These are phyloP conservation scores for Rhodamnia rubescens DNA, from an alignment of 345 rosid species.

Conservation along the genomic window DNA sequence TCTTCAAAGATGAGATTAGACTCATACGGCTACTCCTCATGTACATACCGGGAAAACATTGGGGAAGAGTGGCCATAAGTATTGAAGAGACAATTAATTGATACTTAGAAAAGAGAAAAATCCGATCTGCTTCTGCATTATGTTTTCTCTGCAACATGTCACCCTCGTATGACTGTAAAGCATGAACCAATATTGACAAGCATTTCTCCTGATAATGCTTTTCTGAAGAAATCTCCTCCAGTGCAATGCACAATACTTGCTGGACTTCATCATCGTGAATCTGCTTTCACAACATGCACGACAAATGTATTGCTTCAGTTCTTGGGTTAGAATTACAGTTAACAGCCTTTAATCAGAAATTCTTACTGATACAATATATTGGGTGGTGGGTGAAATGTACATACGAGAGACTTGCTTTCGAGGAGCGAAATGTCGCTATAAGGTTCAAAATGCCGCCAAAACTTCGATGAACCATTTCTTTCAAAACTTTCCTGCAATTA, in stretches of 20 bases:
- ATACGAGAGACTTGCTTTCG: slow-evolving; percentile 22
- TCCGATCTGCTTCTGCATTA: slow-evolving; percentile 28
- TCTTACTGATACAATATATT: background rate
- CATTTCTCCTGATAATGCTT: slow-evolving; percentile 72
- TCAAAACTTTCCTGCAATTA: slow-evolving; percentile 56
- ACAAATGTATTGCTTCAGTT: background rate
- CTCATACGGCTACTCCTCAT: background rate
- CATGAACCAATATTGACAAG: slow-evolving; percentile 41
- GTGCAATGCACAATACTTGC: slow-evolving; percentile 49
- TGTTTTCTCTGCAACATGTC: slow-evolving; percentile 10
- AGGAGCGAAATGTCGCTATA: slow-evolving; percentile 14
- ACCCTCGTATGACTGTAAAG: slow-evolving; percentile 42
- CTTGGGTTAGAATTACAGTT: background rate
- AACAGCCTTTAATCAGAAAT: background rate
- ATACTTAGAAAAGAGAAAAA: slow-evolving; percentile 44
- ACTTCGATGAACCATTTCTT: slow-evolving; percentile 35
- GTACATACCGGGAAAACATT: slow-evolving; percentile 64
- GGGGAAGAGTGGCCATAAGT: slow-evolving; percentile 82
- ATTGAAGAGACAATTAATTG: slow-evolving; percentile 65
- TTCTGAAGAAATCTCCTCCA: slow-evolving; percentile 47
- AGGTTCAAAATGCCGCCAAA: slow-evolving; percentile 68
- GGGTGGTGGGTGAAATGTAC: slow-evolving; percentile 2
- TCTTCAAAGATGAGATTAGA: background rate
- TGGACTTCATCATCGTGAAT: slow-evolving; percentile 42
- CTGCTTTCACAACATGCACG: slow-evolving; percentile 7